Conservation (phyloP, 768 basidiomycete genomes). For the Podaxis sp. region DNA sequence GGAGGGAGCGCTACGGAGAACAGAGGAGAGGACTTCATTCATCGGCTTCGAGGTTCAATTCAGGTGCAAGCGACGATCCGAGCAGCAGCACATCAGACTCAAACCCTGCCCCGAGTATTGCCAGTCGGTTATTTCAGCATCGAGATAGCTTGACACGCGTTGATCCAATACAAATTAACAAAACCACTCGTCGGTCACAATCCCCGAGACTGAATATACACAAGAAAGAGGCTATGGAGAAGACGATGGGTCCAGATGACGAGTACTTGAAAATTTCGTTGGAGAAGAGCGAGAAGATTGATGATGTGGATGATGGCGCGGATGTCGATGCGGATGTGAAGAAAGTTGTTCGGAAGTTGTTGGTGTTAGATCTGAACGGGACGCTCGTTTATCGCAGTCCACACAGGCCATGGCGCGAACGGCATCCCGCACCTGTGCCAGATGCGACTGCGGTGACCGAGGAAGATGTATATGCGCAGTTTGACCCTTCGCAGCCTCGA, state of each 20-base stretch:
- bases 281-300: slow-evolving; percentile 1
- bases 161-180: not conserved
- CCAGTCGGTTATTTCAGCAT: slow-evolving; percentile 1
- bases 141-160: not conserved
- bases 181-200: not conserved
- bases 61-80: not conserved
- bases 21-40: slow-evolving; percentile 4
- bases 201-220: not conserved
- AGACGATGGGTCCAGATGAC: not conserved
- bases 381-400: slow-evolving; percentile 65
- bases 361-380: slow-evolving; percentile 77
- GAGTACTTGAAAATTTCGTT: slow-evolving; percentile 6
- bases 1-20: not conserved
- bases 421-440: not conserved
- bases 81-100: not conserved
- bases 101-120: not conserved
- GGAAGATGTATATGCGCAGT: slow-evolving; percentile 24
- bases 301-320: not conserved
- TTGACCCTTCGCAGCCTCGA: slow-evolving; percentile 21
- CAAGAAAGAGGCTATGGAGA: not conserved
- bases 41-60: not conserved
- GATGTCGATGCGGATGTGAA: not conserved
- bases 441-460: not conserved
- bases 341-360: slow-evolving; percentile 47
- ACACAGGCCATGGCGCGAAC: slow-evolving; percentile 23